phyloP scores from a whole-genome alignment of 371 early-diverging fungal species.

The Saksenaea oblongispora region DNA sequence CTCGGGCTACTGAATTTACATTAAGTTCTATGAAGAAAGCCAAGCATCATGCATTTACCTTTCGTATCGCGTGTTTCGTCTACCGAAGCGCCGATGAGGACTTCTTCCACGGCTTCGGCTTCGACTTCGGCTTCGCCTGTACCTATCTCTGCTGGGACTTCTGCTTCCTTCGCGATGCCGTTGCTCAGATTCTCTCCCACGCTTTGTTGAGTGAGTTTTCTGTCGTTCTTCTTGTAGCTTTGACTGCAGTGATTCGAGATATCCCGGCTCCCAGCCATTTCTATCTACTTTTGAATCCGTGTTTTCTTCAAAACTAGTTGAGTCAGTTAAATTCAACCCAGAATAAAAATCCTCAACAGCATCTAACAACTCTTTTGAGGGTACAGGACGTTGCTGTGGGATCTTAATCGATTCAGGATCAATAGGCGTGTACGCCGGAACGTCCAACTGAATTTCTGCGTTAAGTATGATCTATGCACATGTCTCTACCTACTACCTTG shows the following conservation, averaged over 20 bases:
- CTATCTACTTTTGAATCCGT: constrained; percentile 31
- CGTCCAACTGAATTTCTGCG: constrained; percentile 20
- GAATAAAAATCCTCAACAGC: constrained; percentile 51
- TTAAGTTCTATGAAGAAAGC: background rate
- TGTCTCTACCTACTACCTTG: constrained; percentile 39
- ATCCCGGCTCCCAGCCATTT: constrained; percentile 65
- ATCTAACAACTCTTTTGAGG: constrained; percentile 26
- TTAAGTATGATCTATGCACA: too few species aligned
- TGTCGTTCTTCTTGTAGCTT: constrained; percentile 12
- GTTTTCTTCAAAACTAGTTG: constrained; percentile 25
- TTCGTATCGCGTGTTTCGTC: constrained; percentile 18
- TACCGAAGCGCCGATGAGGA: constrained; percentile 10
- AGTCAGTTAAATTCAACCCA: constrained; percentile 33
- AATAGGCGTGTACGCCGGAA: constrained; percentile 50
- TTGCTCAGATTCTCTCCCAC: constrained; percentile 2
- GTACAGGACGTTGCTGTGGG: constrained; percentile 25
- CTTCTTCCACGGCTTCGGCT: constrained; percentile 28
- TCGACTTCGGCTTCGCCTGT: constrained; percentile 23
- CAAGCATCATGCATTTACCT: background rate
- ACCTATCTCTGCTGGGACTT: constrained; percentile 17
- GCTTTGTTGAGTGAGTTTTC: constrained; percentile 12
- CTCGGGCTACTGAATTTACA: background rate
- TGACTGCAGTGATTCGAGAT: constrained; percentile 45
- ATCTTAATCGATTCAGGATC: constrained; percentile 38
- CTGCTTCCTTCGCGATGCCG: constrained; percentile 10